These are phyloP conservation scores for Lichtheimia ornata DNA, from an alignment of 371 early-diverging fungal species.

Conservation along the genomic window DNA sequence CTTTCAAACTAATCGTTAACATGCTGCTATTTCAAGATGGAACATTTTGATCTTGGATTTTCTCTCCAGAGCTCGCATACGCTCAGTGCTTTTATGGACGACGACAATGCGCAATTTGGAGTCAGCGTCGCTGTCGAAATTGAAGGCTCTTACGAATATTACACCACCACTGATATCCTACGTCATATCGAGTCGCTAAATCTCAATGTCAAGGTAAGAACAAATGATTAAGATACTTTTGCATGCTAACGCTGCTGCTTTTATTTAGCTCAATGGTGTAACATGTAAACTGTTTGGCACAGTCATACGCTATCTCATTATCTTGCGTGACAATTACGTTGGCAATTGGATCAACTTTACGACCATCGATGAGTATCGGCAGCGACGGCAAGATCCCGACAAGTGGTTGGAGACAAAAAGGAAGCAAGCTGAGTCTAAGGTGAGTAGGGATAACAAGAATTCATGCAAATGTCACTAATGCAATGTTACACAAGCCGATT, in stretches of 20 bases:
- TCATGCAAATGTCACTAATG: background rate
- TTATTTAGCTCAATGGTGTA: slow-evolving; percentile 51
- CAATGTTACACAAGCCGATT: slow-evolving; percentile 32
- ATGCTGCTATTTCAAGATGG: slow-evolving; percentile 31
- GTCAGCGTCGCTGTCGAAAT: slow-evolving; percentile 50
- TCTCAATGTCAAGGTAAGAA: slow-evolving; percentile 60
- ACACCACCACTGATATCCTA: slow-evolving; percentile 53
- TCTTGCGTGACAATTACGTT: slow-evolving; percentile 78
- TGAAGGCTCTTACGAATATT: slow-evolving; percentile 67
- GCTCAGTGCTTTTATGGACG: slow-evolving; percentile 65
- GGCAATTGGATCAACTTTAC: slow-evolving; percentile 71
- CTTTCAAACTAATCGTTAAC: background rate
- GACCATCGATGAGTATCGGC: slow-evolving; percentile 76
- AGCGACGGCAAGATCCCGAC: slow-evolving; percentile 46
- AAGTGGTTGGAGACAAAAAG: slow-evolving; percentile 46
- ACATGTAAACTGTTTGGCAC: slow-evolving; percentile 72
- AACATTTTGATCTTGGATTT: slow-evolving; percentile 52
- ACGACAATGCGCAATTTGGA: slow-evolving; percentile 62
- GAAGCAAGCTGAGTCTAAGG: slow-evolving; percentile 64
- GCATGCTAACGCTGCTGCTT: background rate
- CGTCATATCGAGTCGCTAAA: slow-evolving; percentile 65
- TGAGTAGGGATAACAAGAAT: slow-evolving; percentile 15
- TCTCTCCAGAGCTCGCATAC: slow-evolving; percentile 74
- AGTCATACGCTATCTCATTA: slow-evolving; percentile 71
- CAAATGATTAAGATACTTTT: background rate